A percentile compares a stretch with the other conserved stretches of the same genome.
These are phyloP conservation scores for Linnemannia zychae DNA, from an alignment of 192 early-diverging fungal genomes.

Conservation along the genomic window DNA sequence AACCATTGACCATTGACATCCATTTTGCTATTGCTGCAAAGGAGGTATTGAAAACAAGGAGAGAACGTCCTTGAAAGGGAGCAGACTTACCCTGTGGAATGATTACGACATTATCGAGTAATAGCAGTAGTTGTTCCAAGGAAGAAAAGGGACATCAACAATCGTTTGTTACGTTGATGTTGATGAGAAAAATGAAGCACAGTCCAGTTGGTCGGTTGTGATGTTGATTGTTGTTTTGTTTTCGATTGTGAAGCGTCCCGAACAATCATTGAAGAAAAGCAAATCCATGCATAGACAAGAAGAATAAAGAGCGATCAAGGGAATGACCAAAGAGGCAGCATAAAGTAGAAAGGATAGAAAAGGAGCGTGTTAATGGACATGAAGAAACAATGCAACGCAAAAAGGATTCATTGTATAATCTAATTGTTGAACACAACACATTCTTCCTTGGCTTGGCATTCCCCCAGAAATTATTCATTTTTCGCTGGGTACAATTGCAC, in stretches of 20 bases:
- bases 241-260: background rate
- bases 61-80: background rate
- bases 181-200: background rate
- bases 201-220: background rate
- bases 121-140: background rate
- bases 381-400: background rate
- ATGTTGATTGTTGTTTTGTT: background rate
- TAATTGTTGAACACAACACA: background rate
- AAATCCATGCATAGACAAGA: background rate
- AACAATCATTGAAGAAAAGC: background rate
- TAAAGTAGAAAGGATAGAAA: slow-evolving; percentile 8
- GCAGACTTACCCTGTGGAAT: slow-evolving; percentile 10
- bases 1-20: background rate
- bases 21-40: background rate
- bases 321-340: background rate
- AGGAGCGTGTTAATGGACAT: background rate
- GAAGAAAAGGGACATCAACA: background rate
- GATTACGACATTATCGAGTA: background rate
- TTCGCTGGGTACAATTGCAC: background rate
- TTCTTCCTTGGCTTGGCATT: slow-evolving; percentile 34
- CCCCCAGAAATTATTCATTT: slow-evolving; percentile 6
- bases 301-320: background rate
- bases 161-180: background rate
- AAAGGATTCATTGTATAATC: background rate
- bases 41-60: background rate